Conservation (phyloP, 2,329 filamentous ascomycete species). For the Cordyceps farinosa region DNA sequence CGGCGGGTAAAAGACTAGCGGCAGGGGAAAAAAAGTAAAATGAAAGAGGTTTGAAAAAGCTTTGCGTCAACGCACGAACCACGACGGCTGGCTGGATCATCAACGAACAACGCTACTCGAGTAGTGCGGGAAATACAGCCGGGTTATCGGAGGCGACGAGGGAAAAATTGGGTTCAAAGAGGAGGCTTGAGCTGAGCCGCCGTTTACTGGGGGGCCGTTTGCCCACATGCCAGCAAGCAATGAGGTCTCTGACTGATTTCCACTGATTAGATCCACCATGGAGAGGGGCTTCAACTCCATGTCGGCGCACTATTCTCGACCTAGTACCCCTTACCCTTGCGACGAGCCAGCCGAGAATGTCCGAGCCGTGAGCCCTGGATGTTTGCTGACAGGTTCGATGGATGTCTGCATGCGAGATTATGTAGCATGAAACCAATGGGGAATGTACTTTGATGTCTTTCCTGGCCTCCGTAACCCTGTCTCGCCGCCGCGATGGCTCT, state of each 20-base stretch:
- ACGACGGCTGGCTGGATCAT: not conserved
- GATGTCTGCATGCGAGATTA: not conserved
- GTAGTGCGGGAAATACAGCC: constrained; percentile 9
- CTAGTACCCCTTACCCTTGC: not conserved
- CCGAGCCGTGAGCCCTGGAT: not conserved
- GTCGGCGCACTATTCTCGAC: not conserved
- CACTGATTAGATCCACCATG: constrained; percentile 11
- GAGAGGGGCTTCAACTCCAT: not conserved
- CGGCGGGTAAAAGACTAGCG: not conserved
- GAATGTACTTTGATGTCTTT: not conserved
- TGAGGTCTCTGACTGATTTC: not conserved
- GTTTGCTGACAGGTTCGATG: not conserved
- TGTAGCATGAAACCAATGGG: too few species aligned
- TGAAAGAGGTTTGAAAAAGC: not conserved
- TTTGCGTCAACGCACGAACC: not conserved
- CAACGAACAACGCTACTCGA: not conserved
- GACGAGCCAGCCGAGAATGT: constrained; percentile 6
- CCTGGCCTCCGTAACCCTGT: too few species aligned
- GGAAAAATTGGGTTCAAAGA: not conserved
- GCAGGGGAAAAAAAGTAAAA: not conserved
- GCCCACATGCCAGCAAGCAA: not conserved
- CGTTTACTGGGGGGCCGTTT: not conserved
- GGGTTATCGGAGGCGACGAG: not conserved
- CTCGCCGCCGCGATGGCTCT: not conserved
- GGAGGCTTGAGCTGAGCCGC: constrained; percentile 11